Conservation (phyloP, 495 filamentous ascomycete genomes). For the Cercophora newfieldiana region DNA sequence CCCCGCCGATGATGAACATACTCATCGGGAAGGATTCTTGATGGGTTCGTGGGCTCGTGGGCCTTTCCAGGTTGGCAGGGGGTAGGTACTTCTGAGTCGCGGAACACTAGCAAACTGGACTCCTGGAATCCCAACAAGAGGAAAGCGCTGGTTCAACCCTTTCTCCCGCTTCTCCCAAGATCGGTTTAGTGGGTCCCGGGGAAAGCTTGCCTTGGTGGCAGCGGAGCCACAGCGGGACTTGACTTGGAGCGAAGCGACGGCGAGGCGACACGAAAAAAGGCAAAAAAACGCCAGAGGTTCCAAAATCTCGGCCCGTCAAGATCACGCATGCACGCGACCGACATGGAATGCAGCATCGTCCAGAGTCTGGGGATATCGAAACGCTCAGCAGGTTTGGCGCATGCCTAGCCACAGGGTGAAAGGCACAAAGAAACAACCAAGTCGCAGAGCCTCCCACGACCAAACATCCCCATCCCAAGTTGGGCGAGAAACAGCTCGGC, state of each 20-base stretch:
- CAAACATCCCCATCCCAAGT: not conserved
- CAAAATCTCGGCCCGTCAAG: slow-evolving; percentile 2
- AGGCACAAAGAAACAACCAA: not conserved
- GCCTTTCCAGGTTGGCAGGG: not conserved
- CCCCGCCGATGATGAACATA: not conserved
- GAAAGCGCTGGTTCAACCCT: slow-evolving; percentile 28
- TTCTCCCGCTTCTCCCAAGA: slow-evolving; percentile 18
- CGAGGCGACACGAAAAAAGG: not conserved
- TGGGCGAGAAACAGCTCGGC: not conserved
- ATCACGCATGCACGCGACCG: not conserved
- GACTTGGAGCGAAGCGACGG: not conserved
- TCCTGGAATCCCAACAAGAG: slow-evolving; percentile 30
- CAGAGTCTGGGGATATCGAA: not conserved
- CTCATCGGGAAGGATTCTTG: not conserved
- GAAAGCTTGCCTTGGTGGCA: slow-evolving; percentile 23
- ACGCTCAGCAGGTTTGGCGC: not conserved
- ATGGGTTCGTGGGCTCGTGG: not conserved
- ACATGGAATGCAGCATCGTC: not conserved
- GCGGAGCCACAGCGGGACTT: not conserved
- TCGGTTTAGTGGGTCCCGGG: slow-evolving; percentile 31
- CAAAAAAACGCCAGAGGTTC: not conserved
- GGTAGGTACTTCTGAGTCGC: slow-evolving; percentile 7
- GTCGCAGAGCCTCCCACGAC: not conserved
- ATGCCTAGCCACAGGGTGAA: not conserved
- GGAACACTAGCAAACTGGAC: slow-evolving; percentile 23